These are phyloP conservation scores for Trichoderma brevicompactum DNA, from an alignment of 2,329 filamentous ascomycete species.

Conservation along the genomic window DNA sequence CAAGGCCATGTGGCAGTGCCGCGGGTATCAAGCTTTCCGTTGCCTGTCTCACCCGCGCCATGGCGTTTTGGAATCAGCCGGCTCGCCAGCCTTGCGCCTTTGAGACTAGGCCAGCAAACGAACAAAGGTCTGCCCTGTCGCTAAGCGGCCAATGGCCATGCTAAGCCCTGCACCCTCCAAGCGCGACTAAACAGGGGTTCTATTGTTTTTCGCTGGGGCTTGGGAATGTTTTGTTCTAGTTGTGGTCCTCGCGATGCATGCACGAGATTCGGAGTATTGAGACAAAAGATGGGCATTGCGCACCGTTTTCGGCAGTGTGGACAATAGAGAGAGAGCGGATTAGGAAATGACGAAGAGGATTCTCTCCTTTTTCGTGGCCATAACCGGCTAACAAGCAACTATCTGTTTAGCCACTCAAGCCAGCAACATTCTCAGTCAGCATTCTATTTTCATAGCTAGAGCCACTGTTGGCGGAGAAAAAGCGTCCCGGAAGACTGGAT, in stretches of 20 bases:
- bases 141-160: background rate
- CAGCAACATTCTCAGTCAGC: background rate
- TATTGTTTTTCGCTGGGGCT: background rate
- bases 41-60: constrained; percentile 4
- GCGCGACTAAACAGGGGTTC: constrained; percentile 8
- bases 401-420: background rate
- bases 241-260: no score
- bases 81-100: constrained; percentile 6
- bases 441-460: constrained; percentile 3
- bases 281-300: no score
- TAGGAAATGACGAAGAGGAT: background rate
- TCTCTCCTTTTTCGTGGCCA: background rate
- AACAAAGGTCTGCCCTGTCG: background rate
- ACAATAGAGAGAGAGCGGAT: background rate
- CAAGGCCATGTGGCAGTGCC: constrained; percentile 14
- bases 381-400: no score
- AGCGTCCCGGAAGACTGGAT: background rate
- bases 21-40: constrained; percentile 19
- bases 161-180: constrained; percentile 2
- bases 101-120: constrained; percentile 1
- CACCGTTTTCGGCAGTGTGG: background rate
- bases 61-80: constrained; percentile 13
- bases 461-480: background rate
- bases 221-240: constrained; percentile 1
- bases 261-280: no score